Percentiles rank a stretch among this genome's conserved stretches.
phyloP scores from a whole-genome alignment of 2,329 filamentous ascomycete species.

The Fusarium proliferatum region DNA sequence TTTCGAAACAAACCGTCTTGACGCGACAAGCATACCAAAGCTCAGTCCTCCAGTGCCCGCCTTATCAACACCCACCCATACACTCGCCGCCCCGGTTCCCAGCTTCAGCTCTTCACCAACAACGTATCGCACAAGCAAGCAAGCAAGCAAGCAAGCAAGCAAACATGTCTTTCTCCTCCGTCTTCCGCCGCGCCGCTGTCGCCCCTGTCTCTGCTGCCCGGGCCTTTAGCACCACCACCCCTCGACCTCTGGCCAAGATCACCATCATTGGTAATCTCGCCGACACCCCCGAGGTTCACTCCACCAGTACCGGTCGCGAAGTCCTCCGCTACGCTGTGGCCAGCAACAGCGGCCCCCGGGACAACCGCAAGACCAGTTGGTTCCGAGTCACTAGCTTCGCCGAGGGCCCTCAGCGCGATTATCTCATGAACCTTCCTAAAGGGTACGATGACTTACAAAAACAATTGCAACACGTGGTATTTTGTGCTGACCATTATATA shows the following conservation, averaged over 20 bases:
- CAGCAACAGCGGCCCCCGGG: conserved; percentile 71
- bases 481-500: conserved; percentile 52
- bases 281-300: conserved; percentile 78
- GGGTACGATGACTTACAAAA: conserved; percentile 71
- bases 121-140: background rate
- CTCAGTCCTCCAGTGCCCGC: background rate
- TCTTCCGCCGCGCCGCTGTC: conserved; percentile 63
- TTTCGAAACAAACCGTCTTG: conserved; percentile 14
- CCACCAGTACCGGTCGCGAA: conserved; percentile 77
- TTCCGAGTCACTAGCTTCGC: conserved; percentile 83
- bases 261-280: conserved; percentile 88
- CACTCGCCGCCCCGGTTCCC: background rate
- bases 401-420: conserved; percentile 77
- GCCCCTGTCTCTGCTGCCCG: conserved; percentile 65
- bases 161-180: conserved; percentile 62
- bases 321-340: conserved; percentile 82
- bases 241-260: conserved; percentile 79
- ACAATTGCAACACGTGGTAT: background rate
- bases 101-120: conserved; percentile 11
- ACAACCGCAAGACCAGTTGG: conserved; percentile 85
- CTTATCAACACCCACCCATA: conserved; percentile 17
- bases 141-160: background rate
- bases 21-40: conserved; percentile 34
- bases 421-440: conserved; percentile 79
- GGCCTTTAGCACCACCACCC: conserved; percentile 79